Conservation (phyloP, 768 basidiomycete species). For the Lactarius evosmus region DNA sequence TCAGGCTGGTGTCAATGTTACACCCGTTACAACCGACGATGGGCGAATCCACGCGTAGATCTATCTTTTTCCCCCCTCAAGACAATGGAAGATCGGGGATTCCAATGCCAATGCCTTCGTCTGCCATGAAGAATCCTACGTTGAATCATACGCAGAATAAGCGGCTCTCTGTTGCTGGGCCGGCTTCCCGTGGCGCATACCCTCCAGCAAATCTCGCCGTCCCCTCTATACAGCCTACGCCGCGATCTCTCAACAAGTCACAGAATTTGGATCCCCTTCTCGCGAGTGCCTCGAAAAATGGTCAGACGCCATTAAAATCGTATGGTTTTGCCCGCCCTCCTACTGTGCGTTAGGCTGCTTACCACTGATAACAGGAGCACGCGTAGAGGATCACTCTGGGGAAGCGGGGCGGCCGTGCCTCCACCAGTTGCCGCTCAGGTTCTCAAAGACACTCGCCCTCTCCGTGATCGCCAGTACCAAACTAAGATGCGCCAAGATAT, state of each 20-base stretch:
- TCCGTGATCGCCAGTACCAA: constrained; percentile 75
- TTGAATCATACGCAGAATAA: constrained; percentile 46
- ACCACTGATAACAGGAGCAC: constrained; percentile 47
- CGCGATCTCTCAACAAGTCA: constrained; percentile 65
- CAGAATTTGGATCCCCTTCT: constrained; percentile 67
- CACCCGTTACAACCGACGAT: constrained; percentile 1
- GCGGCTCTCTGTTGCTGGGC: constrained; percentile 72
- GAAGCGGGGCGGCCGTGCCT: constrained; percentile 46
- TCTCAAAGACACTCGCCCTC: constrained; percentile 70
- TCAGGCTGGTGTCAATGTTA: too few relatives aligned
- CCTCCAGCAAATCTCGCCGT: constrained; percentile 33
- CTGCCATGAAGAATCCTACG: constrained; percentile 57
- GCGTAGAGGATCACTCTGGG: constrained; percentile 76
- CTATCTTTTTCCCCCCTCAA: constrained; percentile 5
- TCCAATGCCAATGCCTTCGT: constrained; percentile 53
- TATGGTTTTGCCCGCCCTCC: constrained; percentile 36
- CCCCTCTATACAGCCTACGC: constrained; percentile 53
- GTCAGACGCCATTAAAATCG: constrained; percentile 74
- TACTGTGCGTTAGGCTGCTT: constrained; percentile 11
- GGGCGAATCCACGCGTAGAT: constrained; percentile 13
- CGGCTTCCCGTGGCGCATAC: constrained; percentile 60
- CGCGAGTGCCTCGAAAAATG: constrained; percentile 65
- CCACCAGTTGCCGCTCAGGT: constrained; percentile 53
- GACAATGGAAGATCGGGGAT: constrained; percentile 58
- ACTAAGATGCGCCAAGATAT: constrained; percentile 76